Base-by-base conservation (phyloP, 495 filamentous ascomycete genomes). In the Aspergillus ostianus region DNA sequence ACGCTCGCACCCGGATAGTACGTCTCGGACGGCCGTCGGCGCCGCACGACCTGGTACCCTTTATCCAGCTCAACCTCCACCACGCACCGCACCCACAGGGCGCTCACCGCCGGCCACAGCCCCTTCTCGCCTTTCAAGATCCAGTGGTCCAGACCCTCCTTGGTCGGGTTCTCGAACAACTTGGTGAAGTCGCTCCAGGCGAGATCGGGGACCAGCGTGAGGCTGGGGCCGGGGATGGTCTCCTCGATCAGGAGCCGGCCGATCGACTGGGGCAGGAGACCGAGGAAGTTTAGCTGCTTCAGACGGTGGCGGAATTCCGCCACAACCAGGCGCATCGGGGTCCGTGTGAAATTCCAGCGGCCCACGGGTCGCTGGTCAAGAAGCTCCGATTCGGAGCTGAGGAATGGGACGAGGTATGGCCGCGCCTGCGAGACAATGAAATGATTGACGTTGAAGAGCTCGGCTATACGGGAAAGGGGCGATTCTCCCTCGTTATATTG, bases 371-470 rank as follows among this genome's bases (percentile, higher is more conserved):
- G 79, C 36, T 82, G 79, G 45, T 87, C 84, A 3, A 91, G 86
- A 27, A 90, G 87, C 67, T 92, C 87, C 70, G 92, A 84, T 61
- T 96, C 90, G 45, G 85, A 86, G 32, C 87, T 85, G 3, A 97
- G 77, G 67, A 97, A 96, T 2, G 93, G 93, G 62, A 96, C 88
- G 36, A 97, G 87, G 64, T 96, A 95, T 3, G 93, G 93, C 63
- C 96, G 93, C 54, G 94, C 90, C 72, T 97, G 93, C 1, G 92
- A 96, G 58, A 97, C 91, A 65, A 98, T 95, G 74, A 96, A 97
- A 72, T 97, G 92, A 71, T 97, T 98, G 67, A 97, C 92, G 70
- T 97, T 97, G 82, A 96, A 97, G 27, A 97, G 86, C 71, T 96
- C 90, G 7, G 91, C 88, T 55, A 97, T 89, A 48, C 93, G 86